A percentile compares a stretch with the other conserved stretches of the same genome.
phyloP scores from a whole-genome alignment of 208 protist species.

The Trypanosoma boissoni region DNA sequence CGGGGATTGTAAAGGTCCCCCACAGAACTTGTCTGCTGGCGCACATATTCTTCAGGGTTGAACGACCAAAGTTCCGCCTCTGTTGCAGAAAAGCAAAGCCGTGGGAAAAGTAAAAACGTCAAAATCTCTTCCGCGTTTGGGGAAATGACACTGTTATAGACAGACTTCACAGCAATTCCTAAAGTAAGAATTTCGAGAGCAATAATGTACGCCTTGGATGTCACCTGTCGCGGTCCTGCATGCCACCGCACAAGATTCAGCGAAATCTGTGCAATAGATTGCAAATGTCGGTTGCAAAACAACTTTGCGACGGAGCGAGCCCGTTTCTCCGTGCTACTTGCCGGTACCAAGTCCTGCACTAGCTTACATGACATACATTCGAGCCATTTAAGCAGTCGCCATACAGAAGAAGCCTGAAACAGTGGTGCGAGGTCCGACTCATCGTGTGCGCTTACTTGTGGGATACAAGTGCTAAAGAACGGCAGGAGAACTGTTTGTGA shows the following conservation, averaged over 20 bases:
- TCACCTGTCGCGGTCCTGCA: constrained; percentile 39
- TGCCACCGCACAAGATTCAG: constrained; percentile 81
- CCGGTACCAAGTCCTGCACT: constrained; percentile 52
- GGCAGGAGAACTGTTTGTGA: constrained; percentile 41
- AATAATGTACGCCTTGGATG: constrained; percentile 86
- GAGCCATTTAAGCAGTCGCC: constrained; percentile 65
- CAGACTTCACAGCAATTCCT: constrained; percentile 33
- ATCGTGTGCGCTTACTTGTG: constrained; percentile 21
- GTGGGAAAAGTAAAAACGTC: constrained; percentile 81
- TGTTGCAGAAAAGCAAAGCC: constrained; percentile 75
- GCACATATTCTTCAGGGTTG: constrained; percentile 92
- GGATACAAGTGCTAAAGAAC: constrained; percentile 29
- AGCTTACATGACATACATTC: constrained; percentile 47
- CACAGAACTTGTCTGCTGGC: constrained; percentile 71
- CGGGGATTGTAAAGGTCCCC: constrained; percentile 83
- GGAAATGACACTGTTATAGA: constrained; percentile 48
- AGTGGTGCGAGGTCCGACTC: constrained; percentile 52
- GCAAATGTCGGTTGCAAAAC: constrained; percentile 44
- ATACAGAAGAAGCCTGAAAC: constrained; percentile 61
- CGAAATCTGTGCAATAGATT: constrained; percentile 35
- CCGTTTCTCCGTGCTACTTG: constrained; percentile 61
- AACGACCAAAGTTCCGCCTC: constrained; percentile 85
- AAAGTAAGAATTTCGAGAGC: constrained; percentile 65
- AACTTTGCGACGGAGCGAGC: constrained; percentile 48
- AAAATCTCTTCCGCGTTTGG: constrained; percentile 73